Percentiles rank a stretch among this genome's conserved stretches.
phyloP scores from a whole-genome alignment of 495 filamentous ascomycete genomes.

The Podospora pseudocomata region DNA sequence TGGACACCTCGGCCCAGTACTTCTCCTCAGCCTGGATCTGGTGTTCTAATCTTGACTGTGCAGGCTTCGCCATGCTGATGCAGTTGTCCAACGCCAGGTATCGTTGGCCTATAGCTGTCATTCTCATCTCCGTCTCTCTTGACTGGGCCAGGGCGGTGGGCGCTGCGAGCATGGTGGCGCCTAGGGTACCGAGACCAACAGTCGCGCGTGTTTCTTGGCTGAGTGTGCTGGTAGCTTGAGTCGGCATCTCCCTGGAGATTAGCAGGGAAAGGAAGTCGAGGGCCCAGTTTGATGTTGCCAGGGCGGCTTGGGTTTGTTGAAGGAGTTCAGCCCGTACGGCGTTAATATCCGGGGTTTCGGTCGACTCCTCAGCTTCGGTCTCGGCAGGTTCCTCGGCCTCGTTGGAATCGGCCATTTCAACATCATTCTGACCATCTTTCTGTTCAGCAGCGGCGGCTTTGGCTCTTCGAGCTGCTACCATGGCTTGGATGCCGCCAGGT shows the following conservation, averaged over 20 bases:
- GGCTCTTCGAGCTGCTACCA: slow-evolving; percentile 49
- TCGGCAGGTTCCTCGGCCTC: slow-evolving; percentile 26
- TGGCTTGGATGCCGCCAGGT: slow-evolving; percentile 66
- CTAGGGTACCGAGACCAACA: slow-evolving; percentile 70
- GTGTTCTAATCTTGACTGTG: slow-evolving; percentile 65
- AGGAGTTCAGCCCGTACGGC: slow-evolving; percentile 53
- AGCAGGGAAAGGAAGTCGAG: slow-evolving; percentile 85
- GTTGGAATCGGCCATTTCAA: slow-evolving; percentile 22
- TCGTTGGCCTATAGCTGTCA: slow-evolving; percentile 72
- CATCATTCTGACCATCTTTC: slow-evolving; percentile 16
- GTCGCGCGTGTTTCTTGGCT: slow-evolving; percentile 62
- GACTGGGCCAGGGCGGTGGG: slow-evolving; percentile 51
- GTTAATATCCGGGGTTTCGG: slow-evolving; percentile 39
- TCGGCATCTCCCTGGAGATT: slow-evolving; percentile 69
- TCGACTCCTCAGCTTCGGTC: slow-evolving; percentile 35
- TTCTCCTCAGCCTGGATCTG: slow-evolving; percentile 74
- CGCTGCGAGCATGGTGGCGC: slow-evolving; percentile 64
- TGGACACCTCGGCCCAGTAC: slow-evolving; percentile 85
- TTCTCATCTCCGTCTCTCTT: slow-evolving; percentile 52
- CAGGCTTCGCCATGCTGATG: slow-evolving; percentile 69
- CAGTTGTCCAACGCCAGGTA: slow-evolving; percentile 68
- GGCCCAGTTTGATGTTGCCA: slow-evolving; percentile 11
- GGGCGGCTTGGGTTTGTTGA: slow-evolving; percentile 46
- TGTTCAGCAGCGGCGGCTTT: slow-evolving; percentile 24
- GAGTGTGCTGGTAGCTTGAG: slow-evolving; percentile 63